A percentile compares a stretch with the other conserved stretches of the same genome.
Evolutionary conservation across 2,329 filamentous ascomycete species (phyloP).

Genomic region (Pseudopithomyces maydicus): DNA sequence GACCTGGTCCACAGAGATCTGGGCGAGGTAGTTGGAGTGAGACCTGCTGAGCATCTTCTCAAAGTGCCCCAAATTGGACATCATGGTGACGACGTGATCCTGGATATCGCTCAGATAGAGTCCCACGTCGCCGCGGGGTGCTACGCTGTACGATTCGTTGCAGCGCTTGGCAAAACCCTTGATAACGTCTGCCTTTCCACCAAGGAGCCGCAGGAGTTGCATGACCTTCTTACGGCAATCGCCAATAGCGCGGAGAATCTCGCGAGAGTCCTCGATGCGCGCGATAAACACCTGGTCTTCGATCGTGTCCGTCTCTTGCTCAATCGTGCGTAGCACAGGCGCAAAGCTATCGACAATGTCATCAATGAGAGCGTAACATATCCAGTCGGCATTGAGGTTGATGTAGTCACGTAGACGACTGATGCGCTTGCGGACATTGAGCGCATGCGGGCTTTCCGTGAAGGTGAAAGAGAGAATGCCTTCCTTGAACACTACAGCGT

Average conservation of each 20-base stretch:
- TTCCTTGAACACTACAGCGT: slow-evolving; percentile 95
- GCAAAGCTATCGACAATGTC: slow-evolving; percentile 97
- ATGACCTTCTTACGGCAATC: slow-evolving; percentile 93
- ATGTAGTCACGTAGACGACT: slow-evolving; percentile 93
- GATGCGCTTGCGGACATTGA: slow-evolving; percentile 89
- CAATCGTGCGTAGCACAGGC: slow-evolving; percentile 84
- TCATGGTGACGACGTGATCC: slow-evolving; percentile 99
- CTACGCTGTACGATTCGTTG: slow-evolving; percentile 96
- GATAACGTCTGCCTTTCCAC: slow-evolving; percentile 98
- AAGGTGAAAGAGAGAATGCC: slow-evolving; percentile 96
- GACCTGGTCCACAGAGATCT: slow-evolving; percentile 90
- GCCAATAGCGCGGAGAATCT: slow-evolving; percentile 86
- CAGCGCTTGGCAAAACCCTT: slow-evolving; percentile 97
- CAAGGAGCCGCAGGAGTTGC: slow-evolving; percentile 87
- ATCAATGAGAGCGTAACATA: slow-evolving; percentile 97
- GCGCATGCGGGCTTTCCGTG: slow-evolving; percentile 81
- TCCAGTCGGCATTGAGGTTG: slow-evolving; percentile 94
- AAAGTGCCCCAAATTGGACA: slow-evolving; percentile 92
- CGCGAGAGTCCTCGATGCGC: slow-evolving; percentile 84
- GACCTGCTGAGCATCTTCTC: slow-evolving; percentile 96
- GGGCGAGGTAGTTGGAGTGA: slow-evolving; percentile 95
- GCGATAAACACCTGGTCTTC: slow-evolving; percentile 96
- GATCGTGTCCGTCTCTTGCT: slow-evolving; percentile 87
- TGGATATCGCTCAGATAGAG: slow-evolving; percentile 97
- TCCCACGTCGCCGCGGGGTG: slow-evolving; percentile 93